A percentile compares a stretch with the other conserved stretches of the same genome.
These are phyloP conservation scores for Trichosporon ovoides DNA, from an alignment of 1,284 basidiomycete genomes.

Conservation along the genomic window DNA sequence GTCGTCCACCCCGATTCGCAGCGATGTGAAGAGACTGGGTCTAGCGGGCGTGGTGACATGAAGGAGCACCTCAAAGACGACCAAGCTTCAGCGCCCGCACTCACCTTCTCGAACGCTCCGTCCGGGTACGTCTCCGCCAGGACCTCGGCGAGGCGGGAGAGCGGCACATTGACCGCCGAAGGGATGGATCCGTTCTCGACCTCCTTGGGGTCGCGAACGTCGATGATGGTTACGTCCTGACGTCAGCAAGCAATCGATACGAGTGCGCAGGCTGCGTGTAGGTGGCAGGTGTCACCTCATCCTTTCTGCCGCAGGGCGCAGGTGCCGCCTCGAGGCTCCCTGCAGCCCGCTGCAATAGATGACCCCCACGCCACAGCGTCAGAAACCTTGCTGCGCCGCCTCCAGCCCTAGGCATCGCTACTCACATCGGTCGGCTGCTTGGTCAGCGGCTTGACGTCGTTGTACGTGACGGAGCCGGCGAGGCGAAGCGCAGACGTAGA, in stretches of 20 bases:
- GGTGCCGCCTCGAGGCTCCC: too few species aligned
- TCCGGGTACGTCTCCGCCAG: conserved; percentile 55
- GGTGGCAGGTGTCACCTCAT: too few species aligned
- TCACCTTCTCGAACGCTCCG: conserved; percentile 55
- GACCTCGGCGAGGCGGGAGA: conserved; percentile 66
- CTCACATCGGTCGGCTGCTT: conserved; percentile 72
- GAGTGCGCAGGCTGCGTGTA: too few species aligned
- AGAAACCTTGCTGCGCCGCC: too few species aligned
- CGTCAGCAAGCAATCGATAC: too few species aligned
- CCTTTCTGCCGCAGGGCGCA: too few species aligned
- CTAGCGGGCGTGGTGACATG: not conserved
- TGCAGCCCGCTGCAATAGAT: too few species aligned
- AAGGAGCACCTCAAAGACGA: not conserved
- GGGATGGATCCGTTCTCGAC: conserved; percentile 87
- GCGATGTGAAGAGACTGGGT: not conserved
- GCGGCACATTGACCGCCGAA: conserved; percentile 84
- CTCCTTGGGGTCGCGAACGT: conserved; percentile 87
- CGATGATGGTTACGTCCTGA: conserved; percentile 12
- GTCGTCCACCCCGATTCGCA: not conserved
- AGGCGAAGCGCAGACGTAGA: not conserved
- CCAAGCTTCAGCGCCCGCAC: too few species aligned
- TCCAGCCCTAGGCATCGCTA: conserved; percentile 15
- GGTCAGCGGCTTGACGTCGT: conserved; percentile 76
- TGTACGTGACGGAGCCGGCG: conserved; percentile 63
- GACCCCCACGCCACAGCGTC: too few species aligned